Base-by-base conservation (phyloP, 2,329 filamentous ascomycete species). In the Ophiostoma australiae region DNA sequence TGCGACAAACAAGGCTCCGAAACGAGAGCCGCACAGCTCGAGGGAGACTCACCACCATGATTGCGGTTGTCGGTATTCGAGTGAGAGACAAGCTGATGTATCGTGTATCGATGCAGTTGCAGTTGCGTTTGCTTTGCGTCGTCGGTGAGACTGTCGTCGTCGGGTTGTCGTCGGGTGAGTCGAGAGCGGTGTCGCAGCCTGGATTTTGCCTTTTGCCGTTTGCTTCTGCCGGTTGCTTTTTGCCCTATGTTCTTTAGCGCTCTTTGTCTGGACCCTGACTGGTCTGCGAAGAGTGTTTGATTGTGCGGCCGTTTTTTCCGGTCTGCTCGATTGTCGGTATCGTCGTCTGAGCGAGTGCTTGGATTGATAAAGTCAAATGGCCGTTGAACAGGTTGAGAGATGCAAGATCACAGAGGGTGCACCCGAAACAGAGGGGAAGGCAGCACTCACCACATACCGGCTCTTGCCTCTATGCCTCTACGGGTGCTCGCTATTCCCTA, bases 41-140 rank as follows among this genome's bases (percentile, higher is more conserved):
- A 27, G 70, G 70, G 63, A 72, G 48, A 77, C 70, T 70, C 66
- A 74, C 72, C 73, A 74, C 73, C 74, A 74, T 74, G n/a, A 63
- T 73, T 44, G 70, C 69, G 27, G 37, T 41, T 61, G 61, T 35
- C 35, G 20, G 63, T 23, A 33, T 23, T 33, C 39, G 13, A 33
- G 52, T 27, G n/a, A 1, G 33, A 11, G 33, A 35, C 7, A 35
- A 15, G 23, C 23, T 33, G 55, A 61, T 27, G 27, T n/a, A 23
- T n/a, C 52, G 52, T 17, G 15, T 63, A 48, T 63, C 31, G 58
- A 0, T 35, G 27, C 17, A 27, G 55, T 31, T 63, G 13, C 44
- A n/a, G 44, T 48, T 48, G 44, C 17, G 6, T 6, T 48, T 48
- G 44, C 44, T 37, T 31, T 39, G 31, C 13, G 61, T 63, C 61